phyloP scores from a whole-genome alignment of 208 protist genomes.

The Acanthamoeba quina region DNA sequence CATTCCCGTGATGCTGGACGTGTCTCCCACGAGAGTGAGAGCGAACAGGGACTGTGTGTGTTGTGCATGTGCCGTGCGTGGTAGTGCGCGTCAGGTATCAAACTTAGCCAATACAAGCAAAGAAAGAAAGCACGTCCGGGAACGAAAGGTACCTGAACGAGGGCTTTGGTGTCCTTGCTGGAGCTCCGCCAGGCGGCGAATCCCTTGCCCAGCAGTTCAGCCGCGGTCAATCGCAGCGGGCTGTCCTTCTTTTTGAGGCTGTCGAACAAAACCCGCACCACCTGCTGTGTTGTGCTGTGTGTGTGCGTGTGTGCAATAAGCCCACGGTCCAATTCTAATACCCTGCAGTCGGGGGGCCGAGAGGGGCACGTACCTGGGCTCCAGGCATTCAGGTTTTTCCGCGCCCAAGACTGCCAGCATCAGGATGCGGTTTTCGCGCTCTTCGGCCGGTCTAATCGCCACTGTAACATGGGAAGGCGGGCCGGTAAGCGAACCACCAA shows the following conservation, averaged over 20 bases:
- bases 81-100: background rate
- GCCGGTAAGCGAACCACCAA: background rate
- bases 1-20: background rate
- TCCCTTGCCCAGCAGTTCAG: constrained; percentile 60
- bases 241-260: constrained; percentile 28
- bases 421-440: constrained; percentile 1
- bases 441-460: background rate
- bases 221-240: constrained; percentile 32
- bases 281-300: constrained; percentile 52
- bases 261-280: background rate
- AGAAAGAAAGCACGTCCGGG: background rate
- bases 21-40: background rate
- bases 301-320: no score
- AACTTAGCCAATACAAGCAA: background rate
- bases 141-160: background rate
- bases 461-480: background rate
- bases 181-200: constrained; percentile 8
- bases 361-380: background rate
- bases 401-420: constrained; percentile 21
- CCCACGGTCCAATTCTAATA: no score
- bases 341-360: background rate
- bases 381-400: constrained; percentile 15
- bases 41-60: constrained; percentile 13
- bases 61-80: background rate
- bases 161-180: constrained; percentile 43